These are phyloP conservation scores for Parietaria judaica DNA, from an alignment of 306 rosid genomes.

Conservation along the genomic window DNA sequence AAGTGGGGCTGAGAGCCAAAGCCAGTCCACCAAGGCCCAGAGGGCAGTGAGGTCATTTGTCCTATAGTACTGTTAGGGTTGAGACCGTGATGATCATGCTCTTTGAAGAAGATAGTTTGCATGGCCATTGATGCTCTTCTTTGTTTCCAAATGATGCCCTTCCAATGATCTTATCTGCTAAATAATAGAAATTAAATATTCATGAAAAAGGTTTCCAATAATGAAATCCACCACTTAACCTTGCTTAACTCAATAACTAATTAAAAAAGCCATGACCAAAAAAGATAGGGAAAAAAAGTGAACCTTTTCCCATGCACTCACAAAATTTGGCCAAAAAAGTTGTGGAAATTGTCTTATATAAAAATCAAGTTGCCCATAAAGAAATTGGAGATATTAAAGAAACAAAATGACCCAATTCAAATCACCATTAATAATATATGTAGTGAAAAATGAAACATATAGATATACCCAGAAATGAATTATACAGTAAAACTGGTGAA, in stretches of 20 bases:
- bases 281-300: not conserved
- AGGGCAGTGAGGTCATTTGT: slow-evolving; percentile 37
- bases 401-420: too few species aligned
- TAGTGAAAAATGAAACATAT: too few species aligned
- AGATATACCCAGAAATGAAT: too few species aligned
- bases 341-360: too few species aligned
- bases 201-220: not conserved
- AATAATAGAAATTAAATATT: not conserved
- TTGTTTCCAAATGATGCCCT: not conserved
- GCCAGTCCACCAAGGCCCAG: slow-evolving; percentile 66
- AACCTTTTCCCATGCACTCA: not conserved
- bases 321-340: slow-evolving; percentile 3
- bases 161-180: too few species aligned
- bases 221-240: too few species aligned
- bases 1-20: slow-evolving; percentile 47
- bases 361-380: too few species aligned
- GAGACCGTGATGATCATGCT: slow-evolving; percentile 63
- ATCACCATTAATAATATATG: too few species aligned
- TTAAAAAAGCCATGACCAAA: not conserved
- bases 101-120: slow-evolving; percentile 60
- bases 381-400: too few species aligned
- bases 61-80: slow-evolving; percentile 36
- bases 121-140: slow-evolving; percentile 36
- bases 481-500: slow-evolving; percentile 6
- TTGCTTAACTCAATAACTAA: too few species aligned